phyloP scores from a whole-genome alignment of 768 basidiomycete genomes.

The Boletus reticuloceps region DNA sequence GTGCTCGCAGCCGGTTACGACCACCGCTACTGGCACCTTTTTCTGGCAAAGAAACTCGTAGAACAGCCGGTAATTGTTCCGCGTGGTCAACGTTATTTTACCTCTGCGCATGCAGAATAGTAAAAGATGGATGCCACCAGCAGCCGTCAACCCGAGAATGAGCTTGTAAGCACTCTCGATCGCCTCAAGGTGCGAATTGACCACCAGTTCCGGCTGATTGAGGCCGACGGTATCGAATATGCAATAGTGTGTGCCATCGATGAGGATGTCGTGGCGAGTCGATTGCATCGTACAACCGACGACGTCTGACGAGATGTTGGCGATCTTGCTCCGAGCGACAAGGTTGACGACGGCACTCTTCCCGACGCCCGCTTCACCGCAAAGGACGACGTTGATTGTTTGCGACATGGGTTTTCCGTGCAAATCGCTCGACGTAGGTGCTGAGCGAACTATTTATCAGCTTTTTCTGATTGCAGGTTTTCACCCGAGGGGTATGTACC shows the following conservation, averaged over 20 bases:
- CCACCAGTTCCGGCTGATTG: neutral
- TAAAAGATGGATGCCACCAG: neutral
- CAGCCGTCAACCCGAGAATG: neutral
- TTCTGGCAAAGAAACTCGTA: neutral
- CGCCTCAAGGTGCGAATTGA: neutral
- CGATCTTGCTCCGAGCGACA: neutral
- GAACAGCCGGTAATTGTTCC: neutral
- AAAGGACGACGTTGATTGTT: neutral
- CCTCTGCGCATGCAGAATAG: neutral
- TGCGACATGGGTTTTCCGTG: neutral
- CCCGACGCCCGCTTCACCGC: conserved; percentile 1
- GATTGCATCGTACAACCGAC: neutral
- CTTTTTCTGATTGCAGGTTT: neutral
- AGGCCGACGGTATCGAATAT: neutral
- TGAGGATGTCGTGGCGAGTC: neutral
- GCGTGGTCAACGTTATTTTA: neutral
- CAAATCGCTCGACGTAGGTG: neutral
- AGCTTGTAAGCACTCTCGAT: neutral
- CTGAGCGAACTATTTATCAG: neutral
- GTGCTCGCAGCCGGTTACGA: neutral
- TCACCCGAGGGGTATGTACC: neutral
- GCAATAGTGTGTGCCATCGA: neutral
- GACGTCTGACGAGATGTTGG: neutral
- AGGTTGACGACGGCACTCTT: conserved; percentile 2
- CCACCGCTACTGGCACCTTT: neutral